phyloP scores from a whole-genome alignment of 164 flowering plant species.

The Vitis riparia region DNA sequence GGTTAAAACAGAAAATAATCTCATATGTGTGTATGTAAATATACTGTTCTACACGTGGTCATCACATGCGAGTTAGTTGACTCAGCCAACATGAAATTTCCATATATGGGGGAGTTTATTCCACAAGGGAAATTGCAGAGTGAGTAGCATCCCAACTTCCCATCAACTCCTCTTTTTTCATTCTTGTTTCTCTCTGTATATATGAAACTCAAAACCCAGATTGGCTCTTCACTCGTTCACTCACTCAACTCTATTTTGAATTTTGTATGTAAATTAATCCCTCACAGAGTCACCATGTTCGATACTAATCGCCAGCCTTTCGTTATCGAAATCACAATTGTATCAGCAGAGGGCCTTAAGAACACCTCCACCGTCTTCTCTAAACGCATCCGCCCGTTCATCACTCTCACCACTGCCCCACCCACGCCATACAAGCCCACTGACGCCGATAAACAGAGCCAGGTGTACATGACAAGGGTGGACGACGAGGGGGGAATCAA shows the following conservation, averaged over 20 bases:
- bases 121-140: slow-evolving; percentile 17
- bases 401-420: slow-evolving; percentile 23
- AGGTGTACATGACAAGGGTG: slow-evolving; percentile 23
- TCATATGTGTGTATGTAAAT: too few species aligned
- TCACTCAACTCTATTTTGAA: too few species aligned
- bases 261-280: background rate
- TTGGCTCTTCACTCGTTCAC: too few species aligned
- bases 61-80: too few species aligned
- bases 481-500: slow-evolving; percentile 30
- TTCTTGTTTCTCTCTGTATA: background rate
- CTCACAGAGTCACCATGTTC: background rate
- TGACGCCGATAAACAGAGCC: background rate
- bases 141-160: slow-evolving; percentile 7
- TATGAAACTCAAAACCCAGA: too few species aligned
- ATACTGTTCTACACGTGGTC: too few species aligned
- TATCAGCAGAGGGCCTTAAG: slow-evolving; percentile 45
- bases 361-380: slow-evolving; percentile 23
- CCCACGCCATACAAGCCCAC: background rate
- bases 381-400: slow-evolving; percentile 34
- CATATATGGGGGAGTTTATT: background rate
- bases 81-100: background rate
- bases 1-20: too few species aligned
- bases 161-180: slow-evolving; percentile 3
- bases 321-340: slow-evolving; percentile 33
- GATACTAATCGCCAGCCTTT: slow-evolving; percentile 1